Conservation (phyloP, 192 early-diverging fungal genomes). For the Linnemannia hyalina region DNA sequence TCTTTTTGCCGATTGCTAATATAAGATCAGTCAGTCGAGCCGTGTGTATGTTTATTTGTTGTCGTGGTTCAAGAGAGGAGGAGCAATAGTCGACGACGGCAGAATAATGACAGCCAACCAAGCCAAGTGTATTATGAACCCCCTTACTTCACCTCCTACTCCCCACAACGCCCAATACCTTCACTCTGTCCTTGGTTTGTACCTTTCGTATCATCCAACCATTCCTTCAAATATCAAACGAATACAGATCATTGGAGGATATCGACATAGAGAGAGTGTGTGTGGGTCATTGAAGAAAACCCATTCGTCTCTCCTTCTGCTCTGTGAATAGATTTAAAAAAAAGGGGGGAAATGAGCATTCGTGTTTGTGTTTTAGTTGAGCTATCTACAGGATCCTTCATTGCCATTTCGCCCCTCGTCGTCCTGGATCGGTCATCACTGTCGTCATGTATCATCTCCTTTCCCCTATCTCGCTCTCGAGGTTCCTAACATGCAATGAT, state of each 20-base stretch:
- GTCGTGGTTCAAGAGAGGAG: neutral
- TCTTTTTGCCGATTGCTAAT: neutral
- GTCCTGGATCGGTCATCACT: neutral
- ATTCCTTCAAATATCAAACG: too few species aligned
- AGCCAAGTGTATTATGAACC: neutral
- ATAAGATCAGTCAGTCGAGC: neutral
- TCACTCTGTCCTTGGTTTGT: too few species aligned
- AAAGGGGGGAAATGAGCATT: neutral
- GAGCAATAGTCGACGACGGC: neutral
- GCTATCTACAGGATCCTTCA: neutral
- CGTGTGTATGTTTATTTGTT: neutral
- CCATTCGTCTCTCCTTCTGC: neutral
- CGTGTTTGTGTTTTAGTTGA: neutral
- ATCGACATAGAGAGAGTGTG: too few species aligned
- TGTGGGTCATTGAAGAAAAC: too few species aligned
- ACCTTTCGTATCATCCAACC: too few species aligned
- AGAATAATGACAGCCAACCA: neutral
- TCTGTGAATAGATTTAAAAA: neutral
- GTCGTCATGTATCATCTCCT: neutral
- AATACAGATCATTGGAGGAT: too few species aligned
- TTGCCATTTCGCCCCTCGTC: neutral
- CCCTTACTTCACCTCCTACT: neutral
- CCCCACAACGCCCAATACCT: neutral
- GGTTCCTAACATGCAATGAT: neutral
- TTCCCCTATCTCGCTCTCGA: neutral